A percentile compares a stretch with the other conserved stretches of the same genome.
phyloP scores from a whole-genome alignment of 1,139 yeast genomes.

The Magnusiomyces magnusii region DNA sequence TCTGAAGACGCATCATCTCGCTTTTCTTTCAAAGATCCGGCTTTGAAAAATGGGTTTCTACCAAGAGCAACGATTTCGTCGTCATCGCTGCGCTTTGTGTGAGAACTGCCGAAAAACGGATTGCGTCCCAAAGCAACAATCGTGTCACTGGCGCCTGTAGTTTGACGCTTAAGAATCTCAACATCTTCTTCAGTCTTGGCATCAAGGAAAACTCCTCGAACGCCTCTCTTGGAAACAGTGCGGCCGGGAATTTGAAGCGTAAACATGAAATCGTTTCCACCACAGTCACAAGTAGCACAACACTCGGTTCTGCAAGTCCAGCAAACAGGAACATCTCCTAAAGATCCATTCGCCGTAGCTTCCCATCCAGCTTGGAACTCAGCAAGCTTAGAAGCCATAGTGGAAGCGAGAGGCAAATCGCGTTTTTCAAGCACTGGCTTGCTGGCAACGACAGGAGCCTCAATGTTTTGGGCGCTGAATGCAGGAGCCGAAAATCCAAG shows the following conservation, averaged over 20 bases:
- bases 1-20: neutral
- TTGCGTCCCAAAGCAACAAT: slow-evolving; percentile 1
- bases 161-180: neutral
- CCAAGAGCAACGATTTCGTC: neutral
- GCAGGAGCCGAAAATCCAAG: neutral
- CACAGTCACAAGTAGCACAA: neutral
- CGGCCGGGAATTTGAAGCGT: neutral
- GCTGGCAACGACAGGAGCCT: neutral
- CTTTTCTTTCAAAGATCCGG: neutral
- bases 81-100: neutral
- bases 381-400: neutral
- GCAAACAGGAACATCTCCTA: neutral
- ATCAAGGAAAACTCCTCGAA: neutral
- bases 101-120: neutral
- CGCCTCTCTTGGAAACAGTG: slow-evolving; percentile 6
- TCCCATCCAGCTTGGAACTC: slow-evolving; percentile 3
- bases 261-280: neutral
- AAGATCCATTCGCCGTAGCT: slow-evolving; percentile 6
- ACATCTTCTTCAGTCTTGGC: neutral
- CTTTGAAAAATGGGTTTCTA: neutral
- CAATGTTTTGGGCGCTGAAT: neutral
- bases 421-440: neutral
- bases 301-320: slow-evolving; percentile 4
- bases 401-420: neutral
- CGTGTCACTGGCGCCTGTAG: neutral